Evolutionary conservation across 169 alveolate species (phyloP).

Genomic region (Condylostoma magnum): DNA sequence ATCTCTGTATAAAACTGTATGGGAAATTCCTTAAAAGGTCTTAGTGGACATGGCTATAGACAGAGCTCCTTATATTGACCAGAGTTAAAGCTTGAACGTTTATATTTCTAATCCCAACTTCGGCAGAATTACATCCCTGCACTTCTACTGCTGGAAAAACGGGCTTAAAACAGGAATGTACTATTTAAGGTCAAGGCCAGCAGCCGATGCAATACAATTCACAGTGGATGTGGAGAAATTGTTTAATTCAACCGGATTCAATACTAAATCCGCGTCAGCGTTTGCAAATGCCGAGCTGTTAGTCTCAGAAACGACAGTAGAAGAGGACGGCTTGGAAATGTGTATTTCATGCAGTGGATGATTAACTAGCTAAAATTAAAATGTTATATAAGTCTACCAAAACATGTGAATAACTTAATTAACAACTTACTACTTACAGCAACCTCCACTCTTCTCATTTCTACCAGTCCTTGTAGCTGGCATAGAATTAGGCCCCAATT

Average conservation of each 20-base stretch:
- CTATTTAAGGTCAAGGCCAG: slow-evolving; percentile 96
- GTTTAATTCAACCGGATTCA: slow-evolving; percentile 4
- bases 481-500: not conserved
- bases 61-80: slow-evolving; percentile 92
- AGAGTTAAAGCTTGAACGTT: slow-evolving; percentile 95
- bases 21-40: slow-evolving; percentile 97
- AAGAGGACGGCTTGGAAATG: not conserved
- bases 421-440: not conserved
- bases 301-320: not conserved
- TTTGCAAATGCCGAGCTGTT: slow-evolving; percentile 5
- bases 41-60: slow-evolving; percentile 97
- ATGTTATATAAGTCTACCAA: no score
- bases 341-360: slow-evolving; percentile 24
- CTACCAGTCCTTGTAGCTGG: slow-evolving; percentile 5
- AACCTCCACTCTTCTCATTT: not conserved
- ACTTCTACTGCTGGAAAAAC: slow-evolving; percentile 97
- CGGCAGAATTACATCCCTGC: slow-evolving; percentile 97
- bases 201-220: slow-evolving; percentile 97
- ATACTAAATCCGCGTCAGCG: not conserved
- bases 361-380: not conserved
- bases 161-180: slow-evolving; percentile 98
- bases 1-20: slow-evolving; percentile 94
- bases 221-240: slow-evolving; percentile 89
- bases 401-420: no score
- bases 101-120: slow-evolving; percentile 94